Percentiles rank a stretch among this genome's conserved stretches.
phyloP scores from a whole-genome alignment of 2,329 filamentous ascomycete species.

The Paraphaeosphaeria sporulosa region DNA sequence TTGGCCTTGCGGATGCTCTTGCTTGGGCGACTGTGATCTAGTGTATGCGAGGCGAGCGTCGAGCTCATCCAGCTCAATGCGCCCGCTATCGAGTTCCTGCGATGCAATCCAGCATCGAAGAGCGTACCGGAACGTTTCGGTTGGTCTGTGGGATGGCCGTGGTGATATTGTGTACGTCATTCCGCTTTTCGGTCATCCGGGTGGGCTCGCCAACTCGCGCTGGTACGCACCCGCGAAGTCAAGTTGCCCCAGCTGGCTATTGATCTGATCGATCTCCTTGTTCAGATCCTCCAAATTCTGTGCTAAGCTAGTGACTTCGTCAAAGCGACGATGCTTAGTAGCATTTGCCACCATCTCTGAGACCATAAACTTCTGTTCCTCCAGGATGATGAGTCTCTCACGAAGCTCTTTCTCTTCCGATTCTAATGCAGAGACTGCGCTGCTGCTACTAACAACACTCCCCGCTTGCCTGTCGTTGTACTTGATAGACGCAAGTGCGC shows the following conservation, averaged over 20 bases:
- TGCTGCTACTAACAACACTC: conserved; percentile 64
- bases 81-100: not conserved
- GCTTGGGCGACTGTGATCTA: too few species aligned
- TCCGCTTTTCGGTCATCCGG: conserved; percentile 26
- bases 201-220: conserved; percentile 34
- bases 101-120: not conserved
- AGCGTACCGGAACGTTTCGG: not conserved
- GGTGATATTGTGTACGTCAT: not conserved
- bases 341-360: conserved; percentile 83
- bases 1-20: not conserved
- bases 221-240: conserved; percentile 66
- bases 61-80: not conserved
- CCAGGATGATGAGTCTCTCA: conserved; percentile 81
- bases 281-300: conserved; percentile 84
- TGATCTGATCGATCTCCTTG: conserved; percentile 74
- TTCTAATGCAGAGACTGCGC: conserved; percentile 72
- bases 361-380: conserved; percentile 91
- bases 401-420: conserved; percentile 83
- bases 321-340: conserved; percentile 78
- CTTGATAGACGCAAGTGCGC: conserved; percentile 66
- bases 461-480: conserved; percentile 62
- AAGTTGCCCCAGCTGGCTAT: conserved; percentile 69
- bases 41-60: not conserved
- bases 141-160: not conserved
- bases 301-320: conserved; percentile 82